Base-by-base conservation (phyloP, 2,329 filamentous ascomycete species). In the Grosmannia serpens region DNA sequence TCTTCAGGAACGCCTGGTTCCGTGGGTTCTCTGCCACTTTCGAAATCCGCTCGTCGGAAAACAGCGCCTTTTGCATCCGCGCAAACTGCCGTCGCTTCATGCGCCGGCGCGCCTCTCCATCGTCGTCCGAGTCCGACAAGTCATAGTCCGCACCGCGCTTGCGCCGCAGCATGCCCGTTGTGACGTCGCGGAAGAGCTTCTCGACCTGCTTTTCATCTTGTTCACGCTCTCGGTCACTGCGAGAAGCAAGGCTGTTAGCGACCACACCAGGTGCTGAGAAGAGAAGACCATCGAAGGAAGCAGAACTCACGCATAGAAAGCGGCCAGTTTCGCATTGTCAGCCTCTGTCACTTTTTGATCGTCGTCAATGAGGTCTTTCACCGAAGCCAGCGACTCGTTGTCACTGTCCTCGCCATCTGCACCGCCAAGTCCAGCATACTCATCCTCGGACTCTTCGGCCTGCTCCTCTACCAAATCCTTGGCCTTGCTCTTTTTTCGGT, bases 371-470 rank as follows among this genome's bases (percentile, higher is more conserved):
- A 99, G 95, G 62, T 90, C 85, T 65, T 87, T 82, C 62, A 94
- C 82, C 9, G 88, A 79, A 15, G 72, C 82, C 33, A 85, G 85
- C 59, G 88, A 87, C 60, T 89, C 82, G 60, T 91, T 88, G 58
- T 86, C 86, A 50, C 81, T 86, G 63, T 92, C 89, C 64, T 97
- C 92, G 61, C 92, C 91, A 70, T 91, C 92, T 13, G 78, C 87
- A 62, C 94, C 94, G 64, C 94, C 94, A 11, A 99, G 78, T 5
- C 94, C 94, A 46, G 91, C 92, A 70, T 97, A 99, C 71, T 99
- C 94, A 69, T 99, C 94, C 69, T 99, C 95, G 0, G 94, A 99
- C 73, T 99, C 94, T 66, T 96, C 89, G 61, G 94, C 92, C 69
- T 95, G 91, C 64, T 96, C 94, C 64, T 97, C 83, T 44, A 99